A percentile compares a stretch with the other conserved stretches of the same genome.
These are phyloP conservation scores for Sporothrix phasma DNA, from an alignment of 2,329 filamentous ascomycete genomes.

Conservation along the genomic window DNA sequence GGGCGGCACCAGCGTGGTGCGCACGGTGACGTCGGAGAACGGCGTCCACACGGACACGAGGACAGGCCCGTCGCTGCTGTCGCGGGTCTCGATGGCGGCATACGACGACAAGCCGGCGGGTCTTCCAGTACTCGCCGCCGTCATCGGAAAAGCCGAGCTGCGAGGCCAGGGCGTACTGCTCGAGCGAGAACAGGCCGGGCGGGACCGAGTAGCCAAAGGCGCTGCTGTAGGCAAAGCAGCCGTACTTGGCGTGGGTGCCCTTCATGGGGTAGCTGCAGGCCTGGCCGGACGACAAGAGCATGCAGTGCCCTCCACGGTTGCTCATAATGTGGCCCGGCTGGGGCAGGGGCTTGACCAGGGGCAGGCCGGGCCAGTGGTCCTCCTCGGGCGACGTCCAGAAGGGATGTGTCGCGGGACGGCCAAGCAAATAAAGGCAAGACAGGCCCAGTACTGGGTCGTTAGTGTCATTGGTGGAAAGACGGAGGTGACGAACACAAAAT, in stretches of 20 bases:
- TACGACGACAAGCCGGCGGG: conserved; percentile 58
- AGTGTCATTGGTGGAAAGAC: not conserved
- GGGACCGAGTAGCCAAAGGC: conserved; percentile 70
- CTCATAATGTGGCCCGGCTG: conserved; percentile 67
- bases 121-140: conserved; percentile 69
- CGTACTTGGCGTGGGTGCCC: conserved; percentile 73
- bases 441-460: conserved; percentile 59
- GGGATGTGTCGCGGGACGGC: conserved; percentile 57
- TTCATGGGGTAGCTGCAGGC: conserved; percentile 77
- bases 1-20: conserved; percentile 56
- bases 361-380: conserved; percentile 44
- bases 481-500: too few relatives aligned
- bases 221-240: conserved; percentile 66
- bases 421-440: conserved; percentile 64
- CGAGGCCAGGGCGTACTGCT: conserved; percentile 66
- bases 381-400: conserved; percentile 67
- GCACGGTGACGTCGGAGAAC: conserved; percentile 56
- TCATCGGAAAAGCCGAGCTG: conserved; percentile 70
- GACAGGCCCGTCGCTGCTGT: conserved; percentile 40
- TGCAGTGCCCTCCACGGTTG: conserved; percentile 62
- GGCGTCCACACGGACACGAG: conserved; percentile 62
- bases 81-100: conserved; percentile 47
- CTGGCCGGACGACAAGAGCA: conserved; percentile 66
- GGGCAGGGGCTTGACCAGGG: conserved; percentile 48
- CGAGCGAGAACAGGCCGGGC: conserved; percentile 63